These are phyloP conservation scores for Crithidia mellificae DNA, from an alignment of 208 protist genomes.

Conservation along the genomic window DNA sequence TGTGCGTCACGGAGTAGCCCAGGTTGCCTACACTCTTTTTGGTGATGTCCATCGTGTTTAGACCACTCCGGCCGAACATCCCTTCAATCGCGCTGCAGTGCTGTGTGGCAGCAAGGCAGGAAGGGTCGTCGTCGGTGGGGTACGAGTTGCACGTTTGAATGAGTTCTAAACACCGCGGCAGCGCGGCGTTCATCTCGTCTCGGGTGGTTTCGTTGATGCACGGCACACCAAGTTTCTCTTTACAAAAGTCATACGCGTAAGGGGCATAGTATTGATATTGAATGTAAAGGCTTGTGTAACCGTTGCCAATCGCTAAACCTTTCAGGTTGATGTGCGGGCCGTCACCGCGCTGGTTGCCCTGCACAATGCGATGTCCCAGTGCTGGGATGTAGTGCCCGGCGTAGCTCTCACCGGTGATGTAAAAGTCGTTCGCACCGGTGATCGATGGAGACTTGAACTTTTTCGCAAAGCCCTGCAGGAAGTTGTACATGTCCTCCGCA, in stretches of 20 bases:
- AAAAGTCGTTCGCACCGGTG: conserved; percentile 55
- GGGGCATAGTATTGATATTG: conserved; percentile 73
- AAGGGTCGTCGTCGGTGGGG: conserved; percentile 1
- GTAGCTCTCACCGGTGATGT: conserved; percentile 82
- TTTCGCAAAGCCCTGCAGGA: conserved; percentile 60
- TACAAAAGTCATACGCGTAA: conserved; percentile 67
- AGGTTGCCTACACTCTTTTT: conserved; percentile 42
- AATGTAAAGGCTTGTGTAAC: conserved; percentile 70
- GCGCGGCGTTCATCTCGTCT: conserved; percentile 33
- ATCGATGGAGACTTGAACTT: conserved; percentile 40
- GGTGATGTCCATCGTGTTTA: conserved; percentile 89
- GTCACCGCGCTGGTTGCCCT: conserved; percentile 33
- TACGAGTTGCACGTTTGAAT: conserved; percentile 32
- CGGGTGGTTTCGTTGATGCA: conserved; percentile 46
- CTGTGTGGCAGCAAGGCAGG: conserved; percentile 18
- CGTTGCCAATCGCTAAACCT: conserved; percentile 85
- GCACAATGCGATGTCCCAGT: conserved; percentile 38
- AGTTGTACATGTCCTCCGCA: conserved; percentile 86
- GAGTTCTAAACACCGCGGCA: conserved; percentile 49
- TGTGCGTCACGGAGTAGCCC: conserved; percentile 5
- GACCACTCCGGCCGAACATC: conserved; percentile 41
- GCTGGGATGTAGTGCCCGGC: conserved; percentile 78
- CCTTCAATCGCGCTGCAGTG: conserved; percentile 2
- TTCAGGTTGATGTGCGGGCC: conserved; percentile 46
- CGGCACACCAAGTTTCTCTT: conserved; percentile 46